Percentiles rank a stretch among this genome's conserved stretches.
Conservation (phyloP, 2,329 filamentous ascomycete genomes). For the Aspergillus caelatus region DNA sequence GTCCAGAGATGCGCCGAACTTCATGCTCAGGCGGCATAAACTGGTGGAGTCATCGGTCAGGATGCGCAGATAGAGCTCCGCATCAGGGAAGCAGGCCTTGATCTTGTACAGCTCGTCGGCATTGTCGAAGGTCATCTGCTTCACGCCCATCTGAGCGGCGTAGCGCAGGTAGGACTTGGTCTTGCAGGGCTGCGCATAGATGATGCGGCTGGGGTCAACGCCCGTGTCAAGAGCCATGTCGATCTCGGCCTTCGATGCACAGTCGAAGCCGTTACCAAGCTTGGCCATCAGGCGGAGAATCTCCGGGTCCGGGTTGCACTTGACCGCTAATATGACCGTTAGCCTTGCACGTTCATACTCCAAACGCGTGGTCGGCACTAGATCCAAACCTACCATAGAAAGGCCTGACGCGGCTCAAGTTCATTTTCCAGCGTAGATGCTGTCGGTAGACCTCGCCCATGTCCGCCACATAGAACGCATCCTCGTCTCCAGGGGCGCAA, state of each 20-base stretch:
- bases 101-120: slow-evolving; percentile 98
- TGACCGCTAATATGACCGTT: slow-evolving; percentile 69
- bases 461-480: slow-evolving; percentile 97
- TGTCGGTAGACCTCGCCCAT: slow-evolving; percentile 98
- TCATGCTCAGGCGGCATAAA: slow-evolving; percentile 92
- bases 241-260: slow-evolving; percentile 96
- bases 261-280: slow-evolving; percentile 95
- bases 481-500: slow-evolving; percentile 91
- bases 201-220: slow-evolving; percentile 85
- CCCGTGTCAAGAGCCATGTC: slow-evolving; percentile 85
- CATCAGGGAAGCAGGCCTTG: slow-evolving; percentile 84
- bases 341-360: background rate
- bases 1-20: slow-evolving; percentile 92
- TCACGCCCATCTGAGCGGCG: slow-evolving; percentile 80
- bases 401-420: slow-evolving; percentile 87
- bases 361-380: background rate
- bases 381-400: slow-evolving; percentile 75
- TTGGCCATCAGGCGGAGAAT: slow-evolving; percentile 84
- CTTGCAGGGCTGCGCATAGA: slow-evolving; percentile 99
- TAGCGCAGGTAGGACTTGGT: slow-evolving; percentile 97
- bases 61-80: slow-evolving; percentile 92
- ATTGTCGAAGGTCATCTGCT: slow-evolving; percentile 99
- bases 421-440: slow-evolving; percentile 96
- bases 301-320: slow-evolving; percentile 94
- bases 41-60: slow-evolving; percentile 94